These are phyloP conservation scores for Schizosaccharomyces japonicus DNA, from an alignment of 805 yeast species.

Conservation along the genomic window DNA sequence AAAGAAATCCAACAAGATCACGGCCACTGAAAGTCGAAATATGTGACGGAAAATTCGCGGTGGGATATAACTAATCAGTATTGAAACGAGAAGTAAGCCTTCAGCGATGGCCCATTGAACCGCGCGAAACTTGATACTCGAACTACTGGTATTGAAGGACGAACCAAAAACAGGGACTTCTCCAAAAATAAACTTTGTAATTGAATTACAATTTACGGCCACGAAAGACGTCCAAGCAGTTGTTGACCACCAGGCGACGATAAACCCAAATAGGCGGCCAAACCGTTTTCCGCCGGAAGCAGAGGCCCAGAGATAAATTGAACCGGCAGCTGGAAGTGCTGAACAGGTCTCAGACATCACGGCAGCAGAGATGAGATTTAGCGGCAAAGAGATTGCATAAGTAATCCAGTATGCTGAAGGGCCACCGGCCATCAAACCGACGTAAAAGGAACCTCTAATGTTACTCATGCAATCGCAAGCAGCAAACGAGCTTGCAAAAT, in stretches of 20 bases:
- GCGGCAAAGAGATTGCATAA: conserved; percentile 8
- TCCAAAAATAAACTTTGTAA: conserved; percentile 10
- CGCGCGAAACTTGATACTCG: conserved; percentile 11
- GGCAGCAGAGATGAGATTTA: conserved; percentile 10
- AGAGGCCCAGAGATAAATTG: conserved; percentile 13
- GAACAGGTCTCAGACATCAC: conserved; percentile 12
- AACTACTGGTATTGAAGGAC: conserved; percentile 6
- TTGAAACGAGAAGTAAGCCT: conserved; percentile 8
- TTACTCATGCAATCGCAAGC: not conserved
- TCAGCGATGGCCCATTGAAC: conserved; percentile 12
- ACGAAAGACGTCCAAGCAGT: conserved; percentile 12
- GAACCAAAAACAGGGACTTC: conserved; percentile 11
- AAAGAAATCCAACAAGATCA: conserved; percentile 10
- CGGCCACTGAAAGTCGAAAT: conserved; percentile 8
- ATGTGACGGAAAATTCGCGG: conserved; percentile 9
- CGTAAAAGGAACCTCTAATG: not conserved
- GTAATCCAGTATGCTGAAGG: conserved; percentile 12
- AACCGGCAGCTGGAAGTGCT: conserved; percentile 12
- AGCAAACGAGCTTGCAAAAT: conserved; percentile 15
- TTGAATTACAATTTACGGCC: conserved; percentile 9
- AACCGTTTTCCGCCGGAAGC: conserved; percentile 10
- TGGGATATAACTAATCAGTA: conserved; percentile 10
- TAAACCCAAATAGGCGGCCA: conserved; percentile 11
- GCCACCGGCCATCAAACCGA: conserved; percentile 11
- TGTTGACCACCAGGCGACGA: conserved; percentile 12